A percentile compares a stretch with the other conserved stretches of the same genome.
phyloP scores from a whole-genome alignment of 2,329 filamentous ascomycete genomes.

The Alternaria brassicicola region DNA sequence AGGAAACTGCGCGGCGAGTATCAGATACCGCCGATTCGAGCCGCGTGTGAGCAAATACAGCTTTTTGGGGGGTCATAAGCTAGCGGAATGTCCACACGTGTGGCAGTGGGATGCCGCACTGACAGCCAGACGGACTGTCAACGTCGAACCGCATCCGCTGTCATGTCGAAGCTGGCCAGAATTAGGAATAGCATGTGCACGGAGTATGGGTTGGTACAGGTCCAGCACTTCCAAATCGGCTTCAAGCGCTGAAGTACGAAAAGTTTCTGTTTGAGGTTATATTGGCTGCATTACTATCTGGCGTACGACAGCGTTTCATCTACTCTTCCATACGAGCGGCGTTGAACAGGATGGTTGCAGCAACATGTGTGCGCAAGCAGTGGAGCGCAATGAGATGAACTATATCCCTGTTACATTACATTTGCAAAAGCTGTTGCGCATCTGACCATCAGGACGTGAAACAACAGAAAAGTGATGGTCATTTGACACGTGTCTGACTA shows the following conservation, averaged over 20 bases:
- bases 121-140: background rate
- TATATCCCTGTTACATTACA: too few relatives aligned
- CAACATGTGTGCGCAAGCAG: background rate
- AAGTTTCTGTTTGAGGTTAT: background rate
- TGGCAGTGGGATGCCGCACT: background rate
- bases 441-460: too few relatives aligned
- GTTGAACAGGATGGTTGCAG: background rate
- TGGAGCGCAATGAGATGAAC: background rate
- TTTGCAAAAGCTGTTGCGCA: too few relatives aligned
- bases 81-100: background rate
- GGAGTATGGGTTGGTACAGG: background rate
- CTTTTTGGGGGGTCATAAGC: background rate
- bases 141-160: background rate
- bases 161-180: background rate
- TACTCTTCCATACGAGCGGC: background rate
- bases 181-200: background rate
- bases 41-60: background rate
- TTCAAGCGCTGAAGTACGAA: conserved; percentile 45
- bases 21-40: background rate
- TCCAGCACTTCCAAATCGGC: conserved; percentile 20
- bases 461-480: too few relatives aligned
- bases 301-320: conserved; percentile 2
- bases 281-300: background rate
- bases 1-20: background rate
- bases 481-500: background rate